Evolutionary conservation across 1,284 basidiomycete genomes (phyloP), one percentile per base, ranked within the genome.

Genomic region (Microbotryum scabiosae): DNA sequence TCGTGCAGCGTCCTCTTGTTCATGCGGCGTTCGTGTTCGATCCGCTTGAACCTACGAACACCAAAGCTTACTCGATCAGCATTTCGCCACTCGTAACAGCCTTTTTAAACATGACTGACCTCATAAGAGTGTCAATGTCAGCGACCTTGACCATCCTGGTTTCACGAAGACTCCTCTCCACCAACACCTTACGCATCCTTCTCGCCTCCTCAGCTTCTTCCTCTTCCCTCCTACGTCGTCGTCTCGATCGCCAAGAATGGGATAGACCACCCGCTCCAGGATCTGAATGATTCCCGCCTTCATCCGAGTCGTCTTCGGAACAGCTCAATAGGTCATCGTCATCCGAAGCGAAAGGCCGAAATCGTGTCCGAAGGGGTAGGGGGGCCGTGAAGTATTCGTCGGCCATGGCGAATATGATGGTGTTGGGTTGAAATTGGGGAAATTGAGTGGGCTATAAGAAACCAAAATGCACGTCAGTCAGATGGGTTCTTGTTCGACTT

Each of bases 341-440:
- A 10, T 48, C 55, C 18, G 45, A 48, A 56, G 53, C 20, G 26
- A 56, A n/a, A n/a, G 16, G 20, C 49, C 43, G 50, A 57, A 61
- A 75, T 87, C 86, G 51, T 83, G 83, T 70, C 86, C 86, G 5
- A 16, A 57, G 54, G 10, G 56, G 55, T 85, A 88, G 51, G 79
- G 82, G 73, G 84, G 87, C 25, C 82, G 86, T 21, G 81, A 79
- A 49, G 79, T 78, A 26, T 81, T 78, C 47, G 78, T 77, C 51
- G 75, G 79, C n/a, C 71, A 66, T 50, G 57, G 81, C 79, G 47
- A 90, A 69, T 12, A 90, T 74, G 10, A 89, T 77, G 0, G 86
- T 83, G 71, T 90, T 90, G 25, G 83, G 84, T 2, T 86, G 84
- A 41, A 89, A 74, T 41, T 78, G 76, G 0, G 80, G 76, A 67